phyloP scores from a whole-genome alignment of 768 basidiomycete genomes.

The Termitomyces sp. region DNA sequence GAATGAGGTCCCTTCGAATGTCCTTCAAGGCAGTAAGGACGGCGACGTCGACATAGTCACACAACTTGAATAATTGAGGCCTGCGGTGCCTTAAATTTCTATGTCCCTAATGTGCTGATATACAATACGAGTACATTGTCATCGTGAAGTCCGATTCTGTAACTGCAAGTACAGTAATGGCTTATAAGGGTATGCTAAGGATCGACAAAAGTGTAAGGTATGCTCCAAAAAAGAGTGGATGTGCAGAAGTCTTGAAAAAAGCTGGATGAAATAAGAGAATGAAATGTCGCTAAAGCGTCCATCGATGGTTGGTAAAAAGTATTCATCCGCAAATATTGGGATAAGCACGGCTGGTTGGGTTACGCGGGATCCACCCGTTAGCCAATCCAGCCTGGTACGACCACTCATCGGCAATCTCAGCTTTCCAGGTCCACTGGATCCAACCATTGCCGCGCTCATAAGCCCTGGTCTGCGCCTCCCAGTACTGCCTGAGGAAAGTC shows the following conservation, averaged over 20 bases:
- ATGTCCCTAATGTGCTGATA: background rate
- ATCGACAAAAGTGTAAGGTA: background rate
- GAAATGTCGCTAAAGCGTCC: background rate
- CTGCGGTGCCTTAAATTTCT: too few species aligned
- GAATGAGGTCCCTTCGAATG: too few species aligned
- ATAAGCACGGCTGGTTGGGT: slow-evolving; percentile 48
- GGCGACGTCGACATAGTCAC: too few species aligned
- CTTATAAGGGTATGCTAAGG: background rate
- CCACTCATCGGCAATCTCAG: slow-evolving; percentile 87
- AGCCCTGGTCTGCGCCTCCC: slow-evolving; percentile 81
- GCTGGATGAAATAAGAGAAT: background rate
- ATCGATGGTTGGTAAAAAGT: background rate
- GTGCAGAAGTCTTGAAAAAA: background rate
- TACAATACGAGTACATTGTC: background rate
- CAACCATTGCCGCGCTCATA: slow-evolving; percentile 70
- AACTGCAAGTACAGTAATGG: background rate
- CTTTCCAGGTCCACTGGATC: slow-evolving; percentile 85
- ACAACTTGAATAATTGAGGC: too few species aligned
- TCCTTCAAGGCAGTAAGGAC: too few species aligned
- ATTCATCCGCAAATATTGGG: slow-evolving; percentile 60
- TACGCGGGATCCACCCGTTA: slow-evolving; percentile 81
- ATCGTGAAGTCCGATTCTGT: background rate
- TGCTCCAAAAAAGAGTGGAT: slow-evolving; percentile 5
- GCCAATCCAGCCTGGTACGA: slow-evolving; percentile 78
- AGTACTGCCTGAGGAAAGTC: slow-evolving; percentile 76